Evolutionary conservation across 768 basidiomycete species (phyloP), one percentile per base, ranked within the genome.

Genomic region (Hemileccinum impolitum): DNA sequence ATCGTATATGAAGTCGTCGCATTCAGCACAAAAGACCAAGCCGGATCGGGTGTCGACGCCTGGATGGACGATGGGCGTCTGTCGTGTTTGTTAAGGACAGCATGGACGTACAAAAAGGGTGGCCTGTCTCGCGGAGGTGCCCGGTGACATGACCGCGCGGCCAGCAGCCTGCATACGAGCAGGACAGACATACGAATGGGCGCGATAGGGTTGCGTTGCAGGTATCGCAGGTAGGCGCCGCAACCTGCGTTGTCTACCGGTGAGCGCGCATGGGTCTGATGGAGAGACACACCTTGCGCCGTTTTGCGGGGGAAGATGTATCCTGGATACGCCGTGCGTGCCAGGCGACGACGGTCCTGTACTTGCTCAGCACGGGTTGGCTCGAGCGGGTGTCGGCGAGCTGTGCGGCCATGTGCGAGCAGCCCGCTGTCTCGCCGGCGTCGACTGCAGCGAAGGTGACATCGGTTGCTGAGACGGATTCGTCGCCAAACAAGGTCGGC

Each of bases 31-130:
- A 60, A 79, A 94, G 2, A 94, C 69, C 10, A 74, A 72, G n/a
- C 93, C 92, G 0, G 83, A 78, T 54, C 78, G 80, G 4, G 80
- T 72, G 63, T 94, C 91, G 23, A 81, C 79, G 59, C 85, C 92
- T 94, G 57, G 8, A 38, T 39, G 37, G 28, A n/a, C n/a, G n/a
- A n/a, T n/a, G n/a, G n/a, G n/a, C n/a, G n/a, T n/a, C n/a, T n/a
- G n/a, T n/a, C n/a, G n/a, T 39, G 18, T 13, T 6, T 3, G 45
- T 4, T 26, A 10, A 25, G 14, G 26, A 36, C 5, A 26, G 42
- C 36, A 26, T 45, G 39, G 14, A 78, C 86, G 54, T 44, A 88
- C 90, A 83, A 59, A 90, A 86, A 9, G 61, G 58, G 67, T 93
- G 90, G 1, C 74, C 74, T 1, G 72, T 62, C 17, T 78, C 73